Evolutionary conservation across 108 stramenopile genomes (phyloP).

Genomic region (Skeletonema marinoi): DNA sequence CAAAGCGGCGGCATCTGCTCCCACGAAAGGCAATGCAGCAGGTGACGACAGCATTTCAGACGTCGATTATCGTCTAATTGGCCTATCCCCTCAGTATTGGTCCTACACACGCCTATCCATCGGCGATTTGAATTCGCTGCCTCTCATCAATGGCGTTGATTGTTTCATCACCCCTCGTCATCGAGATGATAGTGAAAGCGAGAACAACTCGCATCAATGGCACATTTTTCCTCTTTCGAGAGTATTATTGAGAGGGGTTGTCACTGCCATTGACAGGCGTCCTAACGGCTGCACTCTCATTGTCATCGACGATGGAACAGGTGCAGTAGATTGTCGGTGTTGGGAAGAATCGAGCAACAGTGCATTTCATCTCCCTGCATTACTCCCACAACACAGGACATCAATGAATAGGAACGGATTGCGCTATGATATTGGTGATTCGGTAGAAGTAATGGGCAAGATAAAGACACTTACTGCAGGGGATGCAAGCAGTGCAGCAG

Average conservation of each 20-base stretch:
- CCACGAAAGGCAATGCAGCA: background rate
- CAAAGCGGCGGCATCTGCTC: background rate
- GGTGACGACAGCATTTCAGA: constrained; percentile 9
- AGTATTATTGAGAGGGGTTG: constrained; percentile 65
- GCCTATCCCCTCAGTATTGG: constrained; percentile 86
- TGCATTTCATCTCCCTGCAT: constrained; percentile 19
- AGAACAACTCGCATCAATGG: background rate
- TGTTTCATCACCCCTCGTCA: constrained; percentile 44
- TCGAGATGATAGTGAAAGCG: background rate
- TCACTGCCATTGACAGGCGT: constrained; percentile 57
- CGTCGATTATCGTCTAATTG: constrained; percentile 53
- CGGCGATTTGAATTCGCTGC: constrained; percentile 52
- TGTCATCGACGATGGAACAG: constrained; percentile 88
- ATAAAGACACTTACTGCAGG: constrained; percentile 57
- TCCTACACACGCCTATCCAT: constrained; percentile 73
- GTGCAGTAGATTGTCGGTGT: constrained; percentile 71
- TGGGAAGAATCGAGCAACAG: constrained; percentile 44
- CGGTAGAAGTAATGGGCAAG: constrained; percentile 60
- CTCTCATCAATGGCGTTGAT: constrained; percentile 68
- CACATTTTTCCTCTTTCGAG: constrained; percentile 65
- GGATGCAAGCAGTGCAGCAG: constrained; percentile 9
- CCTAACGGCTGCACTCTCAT: constrained; percentile 56
- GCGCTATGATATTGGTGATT: constrained; percentile 54
- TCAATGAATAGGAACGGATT: constrained; percentile 1
- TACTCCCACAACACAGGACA: constrained; percentile 22